Base-by-base conservation (phyloP, 192 early-diverging fungal genomes). In the Coemansia umbellata region DNA sequence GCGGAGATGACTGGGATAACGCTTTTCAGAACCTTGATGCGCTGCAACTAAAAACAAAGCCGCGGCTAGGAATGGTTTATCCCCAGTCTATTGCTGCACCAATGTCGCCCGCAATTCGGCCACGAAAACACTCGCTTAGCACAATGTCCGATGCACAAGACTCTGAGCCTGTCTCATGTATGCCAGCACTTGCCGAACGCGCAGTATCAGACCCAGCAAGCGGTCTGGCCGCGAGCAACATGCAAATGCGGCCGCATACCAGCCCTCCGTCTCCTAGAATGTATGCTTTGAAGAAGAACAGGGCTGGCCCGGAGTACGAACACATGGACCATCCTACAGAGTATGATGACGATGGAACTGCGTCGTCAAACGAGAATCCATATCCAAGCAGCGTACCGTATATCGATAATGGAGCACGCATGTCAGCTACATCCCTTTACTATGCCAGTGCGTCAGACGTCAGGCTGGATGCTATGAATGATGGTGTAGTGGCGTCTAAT, bases 1-100 rank as follows among this genome's bases (percentile, higher is more conserved):
- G 74, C 48, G 58, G 67, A 31, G 74, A 77, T 7, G 74, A 77
- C 63, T 77, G 74, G 74, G 74, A 77, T 18, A 70, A 77, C 9
- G 74, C 74, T 1, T 77, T 77, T 53, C 53, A 77, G 43, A 77
- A 77, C 28, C 67, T 77, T 10, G 74, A 77, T 23, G 55, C 66
- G 8, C 48, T 77, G 37, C 66, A 77, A 48, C 37, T 70, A 13
- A 72, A 65, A 28, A 31, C 56, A 8, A 55, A 54, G 24, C 27
- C 63, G 4, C 62, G 66, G 0, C 47, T 58, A 8, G 54, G 58
- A 10, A 33, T 69, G 4, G 52, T 50, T 5, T 69, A 69, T 27
- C 73, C 73, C n/a, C 73, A 69, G 50, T 65, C 73, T 1, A 61
- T 76, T 15, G 70, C 45, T 9, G 44, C 49, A 10, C 62, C 66